A percentile compares a stretch with the other conserved stretches of the same genome.
phyloP scores from a whole-genome alignment of 2,329 filamentous ascomycete genomes.

The Aspergillus fischeri region DNA sequence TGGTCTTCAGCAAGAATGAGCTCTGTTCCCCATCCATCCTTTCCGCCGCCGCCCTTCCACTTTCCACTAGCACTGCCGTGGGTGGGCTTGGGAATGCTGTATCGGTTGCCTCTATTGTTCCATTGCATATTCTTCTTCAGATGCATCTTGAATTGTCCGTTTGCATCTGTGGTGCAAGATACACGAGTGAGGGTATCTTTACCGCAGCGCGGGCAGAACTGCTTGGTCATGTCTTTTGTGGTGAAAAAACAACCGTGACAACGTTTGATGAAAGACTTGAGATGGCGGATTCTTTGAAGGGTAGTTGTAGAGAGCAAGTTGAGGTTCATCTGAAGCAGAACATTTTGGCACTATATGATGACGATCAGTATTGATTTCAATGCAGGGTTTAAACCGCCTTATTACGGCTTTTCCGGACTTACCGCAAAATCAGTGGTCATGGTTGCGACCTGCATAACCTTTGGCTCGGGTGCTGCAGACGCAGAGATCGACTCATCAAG shows the following conservation, averaged over 20 bases:
- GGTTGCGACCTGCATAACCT: slow-evolving; percentile 78
- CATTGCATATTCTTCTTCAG: slow-evolving; percentile 94
- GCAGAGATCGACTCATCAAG: slow-evolving; percentile 55
- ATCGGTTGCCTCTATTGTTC: slow-evolving; percentile 90
- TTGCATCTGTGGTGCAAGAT: slow-evolving; percentile 75
- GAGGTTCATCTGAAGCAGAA: slow-evolving; percentile 89
- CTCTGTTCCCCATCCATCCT: slow-evolving; percentile 79
- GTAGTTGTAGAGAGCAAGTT: slow-evolving; percentile 72
- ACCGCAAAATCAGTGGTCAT: slow-evolving; percentile 96
- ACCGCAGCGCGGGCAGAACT: slow-evolving; percentile 91
- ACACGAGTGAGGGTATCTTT: slow-evolving; percentile 81
- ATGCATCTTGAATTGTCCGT: slow-evolving; percentile 78
- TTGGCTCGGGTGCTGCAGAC: slow-evolving; percentile 51
- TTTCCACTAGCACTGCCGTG: slow-evolving; percentile 78
- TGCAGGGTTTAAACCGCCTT: background rate
- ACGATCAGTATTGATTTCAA: background rate
- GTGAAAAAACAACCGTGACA: slow-evolving; percentile 92
- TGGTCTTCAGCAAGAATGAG: slow-evolving; percentile 91
- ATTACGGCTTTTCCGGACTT: slow-evolving; percentile 30
- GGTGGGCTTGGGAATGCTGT: slow-evolving; percentile 85
- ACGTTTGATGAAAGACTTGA: slow-evolving; percentile 84
- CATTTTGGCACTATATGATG: slow-evolving; percentile 65
- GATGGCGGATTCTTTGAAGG: slow-evolving; percentile 72
- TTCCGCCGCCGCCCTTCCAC: slow-evolving; percentile 64
- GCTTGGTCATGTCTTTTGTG: slow-evolving; percentile 76